Conservation (phyloP, 805 yeast genomes). For the Saccharomyces paradoxus region DNA sequence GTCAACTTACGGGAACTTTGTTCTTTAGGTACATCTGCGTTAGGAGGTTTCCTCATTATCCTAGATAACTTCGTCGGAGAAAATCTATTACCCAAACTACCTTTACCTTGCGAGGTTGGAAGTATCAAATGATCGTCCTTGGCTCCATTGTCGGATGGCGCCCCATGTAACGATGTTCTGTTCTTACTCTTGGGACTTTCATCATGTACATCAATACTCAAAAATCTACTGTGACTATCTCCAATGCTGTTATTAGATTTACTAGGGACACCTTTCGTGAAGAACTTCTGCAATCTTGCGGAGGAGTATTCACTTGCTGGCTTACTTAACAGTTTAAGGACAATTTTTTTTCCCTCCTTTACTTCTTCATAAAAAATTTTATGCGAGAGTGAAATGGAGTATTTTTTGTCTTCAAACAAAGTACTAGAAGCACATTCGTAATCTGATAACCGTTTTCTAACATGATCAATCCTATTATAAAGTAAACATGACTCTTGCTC, state of each 20-base stretch:
- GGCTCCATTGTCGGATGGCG: background rate
- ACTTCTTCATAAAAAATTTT: background rate
- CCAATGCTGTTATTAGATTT: background rate
- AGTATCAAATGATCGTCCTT: background rate
- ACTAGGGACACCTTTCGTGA: background rate
- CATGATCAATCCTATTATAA: slow-evolving; percentile 7
- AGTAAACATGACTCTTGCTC: slow-evolving; percentile 21
- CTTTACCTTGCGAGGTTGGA: background rate
- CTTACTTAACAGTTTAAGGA: background rate
- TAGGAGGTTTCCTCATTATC: background rate
- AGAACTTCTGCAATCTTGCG: background rate
- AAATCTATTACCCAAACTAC: background rate
- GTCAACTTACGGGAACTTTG: background rate
- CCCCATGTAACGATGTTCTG: background rate
- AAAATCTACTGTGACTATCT: background rate
- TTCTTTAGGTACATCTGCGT: background rate
- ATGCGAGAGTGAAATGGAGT: background rate
- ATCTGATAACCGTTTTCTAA: slow-evolving; percentile 7
- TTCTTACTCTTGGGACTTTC: background rate
- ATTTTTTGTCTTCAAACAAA: background rate
- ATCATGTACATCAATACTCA: background rate
- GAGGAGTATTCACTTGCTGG: background rate
- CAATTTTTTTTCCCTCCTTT: background rate
- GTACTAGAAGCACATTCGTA: slow-evolving; percentile 1
- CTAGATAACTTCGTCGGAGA: background rate